Conservation (phyloP, 768 basidiomycete species). For the Mycena floridula region DNA sequence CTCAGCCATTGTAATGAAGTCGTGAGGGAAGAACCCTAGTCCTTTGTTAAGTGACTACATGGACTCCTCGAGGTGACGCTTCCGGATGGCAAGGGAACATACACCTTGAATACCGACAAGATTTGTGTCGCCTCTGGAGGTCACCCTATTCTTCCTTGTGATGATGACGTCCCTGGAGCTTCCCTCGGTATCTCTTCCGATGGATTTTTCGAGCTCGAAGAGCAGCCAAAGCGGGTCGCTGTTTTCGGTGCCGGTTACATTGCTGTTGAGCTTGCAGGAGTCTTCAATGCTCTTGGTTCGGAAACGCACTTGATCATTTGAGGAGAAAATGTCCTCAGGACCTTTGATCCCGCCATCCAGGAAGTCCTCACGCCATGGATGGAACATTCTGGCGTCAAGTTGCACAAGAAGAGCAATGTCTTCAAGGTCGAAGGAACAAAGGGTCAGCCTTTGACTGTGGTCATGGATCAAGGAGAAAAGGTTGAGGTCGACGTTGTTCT, state of each 20-base stretch:
- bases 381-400: constrained; percentile 86
- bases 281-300: constrained; percentile 84
- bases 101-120: constrained; percentile 68
- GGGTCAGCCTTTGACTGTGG: constrained; percentile 67
- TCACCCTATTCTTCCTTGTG: constrained; percentile 70
- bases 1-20: too few species aligned
- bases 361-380: constrained; percentile 86
- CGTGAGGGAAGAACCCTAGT: too few species aligned
- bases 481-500: constrained; percentile 83
- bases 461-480: constrained; percentile 66
- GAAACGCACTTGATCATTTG: constrained; percentile 94
- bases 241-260: constrained; percentile 98
- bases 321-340: constrained; percentile 82
- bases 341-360: constrained; percentile 85
- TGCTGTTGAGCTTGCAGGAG: constrained; percentile 93
- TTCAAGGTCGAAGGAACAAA: constrained; percentile 69
- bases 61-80: too few species aligned
- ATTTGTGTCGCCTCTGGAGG: constrained; percentile 88
- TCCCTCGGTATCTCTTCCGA: constrained; percentile 89
- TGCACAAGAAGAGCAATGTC: constrained; percentile 78
- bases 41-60: too few species aligned
- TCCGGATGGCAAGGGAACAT: constrained; percentile 60
- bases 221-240: constrained; percentile 89
- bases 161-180: constrained; percentile 82
- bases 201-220: constrained; percentile 89